Evolutionary conservation across 495 filamentous ascomycete genomes (phyloP).

Genomic region (Neurospora sp.): DNA sequence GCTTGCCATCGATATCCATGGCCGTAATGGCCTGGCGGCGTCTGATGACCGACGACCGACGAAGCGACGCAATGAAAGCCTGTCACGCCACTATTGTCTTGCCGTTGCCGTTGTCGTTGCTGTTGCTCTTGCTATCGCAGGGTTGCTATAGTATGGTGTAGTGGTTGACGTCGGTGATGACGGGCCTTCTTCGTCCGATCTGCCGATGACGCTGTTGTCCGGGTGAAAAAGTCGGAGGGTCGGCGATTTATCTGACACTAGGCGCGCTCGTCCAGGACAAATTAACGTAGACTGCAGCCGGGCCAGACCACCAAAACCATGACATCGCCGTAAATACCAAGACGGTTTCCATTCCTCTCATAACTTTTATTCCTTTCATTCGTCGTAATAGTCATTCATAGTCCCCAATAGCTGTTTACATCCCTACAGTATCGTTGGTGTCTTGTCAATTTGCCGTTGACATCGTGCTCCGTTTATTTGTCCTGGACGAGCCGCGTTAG

Average conservation of each 20-base stretch:
- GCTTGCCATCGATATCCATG: background rate
- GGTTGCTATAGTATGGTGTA: background rate
- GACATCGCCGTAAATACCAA: no score
- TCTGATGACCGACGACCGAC: background rate
- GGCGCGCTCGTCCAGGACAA: no score
- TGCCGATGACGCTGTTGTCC: slow-evolving; percentile 9
- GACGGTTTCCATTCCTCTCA: no score
- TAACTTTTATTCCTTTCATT: no score
- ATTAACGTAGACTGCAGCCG: no score
- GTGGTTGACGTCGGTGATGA: slow-evolving; percentile 4
- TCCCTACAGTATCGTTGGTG: no score
- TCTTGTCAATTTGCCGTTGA: no score
- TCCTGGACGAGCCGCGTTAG: background rate
- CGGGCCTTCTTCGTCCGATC: slow-evolving; percentile 12
- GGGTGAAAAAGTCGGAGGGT: slow-evolving; percentile 2
- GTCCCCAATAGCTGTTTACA: no score
- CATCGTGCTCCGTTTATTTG: no score
- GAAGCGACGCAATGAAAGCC: background rate
- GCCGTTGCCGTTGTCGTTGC: slow-evolving; percentile 2
- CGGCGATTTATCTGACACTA: background rate
- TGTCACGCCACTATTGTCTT: background rate
- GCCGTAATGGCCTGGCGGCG: background rate
- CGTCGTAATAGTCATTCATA: no score
- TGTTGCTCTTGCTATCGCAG: background rate
- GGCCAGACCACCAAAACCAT: no score